These are phyloP conservation scores for Drechslera avenae DNA, from an alignment of 2,329 filamentous ascomycete species.

Conservation along the genomic window DNA sequence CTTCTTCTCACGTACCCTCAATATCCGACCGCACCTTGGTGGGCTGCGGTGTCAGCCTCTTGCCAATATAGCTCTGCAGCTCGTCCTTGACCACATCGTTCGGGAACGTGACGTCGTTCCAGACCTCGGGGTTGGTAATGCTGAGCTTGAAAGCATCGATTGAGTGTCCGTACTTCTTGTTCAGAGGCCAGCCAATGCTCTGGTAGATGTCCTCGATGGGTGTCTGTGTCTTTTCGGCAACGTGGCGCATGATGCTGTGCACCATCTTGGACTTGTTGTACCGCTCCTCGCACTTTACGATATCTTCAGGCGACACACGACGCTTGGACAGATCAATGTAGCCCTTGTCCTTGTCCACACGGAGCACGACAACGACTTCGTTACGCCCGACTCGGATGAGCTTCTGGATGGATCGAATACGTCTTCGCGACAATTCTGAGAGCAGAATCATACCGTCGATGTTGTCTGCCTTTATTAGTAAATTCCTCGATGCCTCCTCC, in stretches of 20 bases:
- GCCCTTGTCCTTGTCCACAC: slow-evolving; percentile 99
- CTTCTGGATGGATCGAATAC: slow-evolving; percentile 98
- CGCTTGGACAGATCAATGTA: slow-evolving; percentile 99
- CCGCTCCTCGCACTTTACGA: slow-evolving; percentile 96
- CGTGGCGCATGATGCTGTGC: slow-evolving; percentile 97
- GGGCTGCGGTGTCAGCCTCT: slow-evolving; percentile 95
- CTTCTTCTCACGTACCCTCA: slow-evolving; percentile 75
- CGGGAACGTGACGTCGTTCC: slow-evolving; percentile 90
- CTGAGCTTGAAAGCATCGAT: slow-evolving; percentile 99
- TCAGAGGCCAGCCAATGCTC: slow-evolving; percentile 93
- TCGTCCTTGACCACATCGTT: slow-evolving; percentile 85
- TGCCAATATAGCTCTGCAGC: slow-evolving; percentile 92
- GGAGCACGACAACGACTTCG: slow-evolving; percentile 96
- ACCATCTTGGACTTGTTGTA: slow-evolving; percentile 99
- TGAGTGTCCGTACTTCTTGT: slow-evolving; percentile 95
- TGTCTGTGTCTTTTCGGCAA: slow-evolving; percentile 92
- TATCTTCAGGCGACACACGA: slow-evolving; percentile 95
- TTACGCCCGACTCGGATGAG: slow-evolving; percentile 97
- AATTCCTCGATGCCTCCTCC: neutral
- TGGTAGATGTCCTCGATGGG: slow-evolving; percentile 96
- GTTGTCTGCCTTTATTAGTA: slow-evolving; percentile 66
- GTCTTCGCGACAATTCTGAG: slow-evolving; percentile 94
- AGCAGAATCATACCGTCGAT: slow-evolving; percentile 99
- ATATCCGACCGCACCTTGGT: slow-evolving; percentile 98
- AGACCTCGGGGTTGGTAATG: slow-evolving; percentile 97